Base-by-base conservation (phyloP, 2,329 filamentous ascomycete genomes). In the Xylaria sp. region DNA sequence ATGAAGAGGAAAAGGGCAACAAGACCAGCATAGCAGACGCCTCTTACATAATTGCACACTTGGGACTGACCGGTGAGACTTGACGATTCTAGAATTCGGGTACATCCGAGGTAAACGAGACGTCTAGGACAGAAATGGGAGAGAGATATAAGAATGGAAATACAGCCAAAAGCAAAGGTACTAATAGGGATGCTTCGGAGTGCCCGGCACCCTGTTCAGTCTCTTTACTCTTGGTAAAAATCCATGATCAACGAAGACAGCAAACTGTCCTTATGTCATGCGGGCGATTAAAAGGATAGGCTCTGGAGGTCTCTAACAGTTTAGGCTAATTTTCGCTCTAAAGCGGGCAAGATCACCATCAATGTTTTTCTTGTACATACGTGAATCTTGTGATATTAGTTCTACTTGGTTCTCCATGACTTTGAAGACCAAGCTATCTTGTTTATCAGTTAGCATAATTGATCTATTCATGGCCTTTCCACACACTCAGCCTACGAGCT, bases 61-160 rank as follows among this genome's bases (percentile, higher is more conserved):
- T 43, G 32, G 58, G 58, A 50, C 53, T 25, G 60, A 63, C 62
- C 68, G 61, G 65, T 60, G 68, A 69, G 67, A 59, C 61, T 63
- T 48, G 15, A 25, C 32, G 13, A 60, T 50, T 63, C 59, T 23
- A 65, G 57, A 36, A n/a, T 45, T 60, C 61, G 56, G 67, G 30
- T 62, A 50, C 15, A 30, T 52, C 65, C 46, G 65, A 63, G 25
- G 41, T 25, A 10, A 45, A 32, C 30, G 39, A 53, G 55, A 39
- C 5, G 12, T 66, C 50, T 25, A 18, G 39, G 63, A 39, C 15
- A 58, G 30, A 61, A 61, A 53, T 43, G 23, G 32, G 25, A 50
- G 36, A 32, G 32, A 50, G 32, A n/a, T 10, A 32, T 20, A 57
- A 55, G 30, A 43, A 59, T 13, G 25, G 45, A 25, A 45, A 41